Base-by-base conservation (phyloP, 441 rosid genomes). In the Euphorbia schlechtendalii region DNA sequence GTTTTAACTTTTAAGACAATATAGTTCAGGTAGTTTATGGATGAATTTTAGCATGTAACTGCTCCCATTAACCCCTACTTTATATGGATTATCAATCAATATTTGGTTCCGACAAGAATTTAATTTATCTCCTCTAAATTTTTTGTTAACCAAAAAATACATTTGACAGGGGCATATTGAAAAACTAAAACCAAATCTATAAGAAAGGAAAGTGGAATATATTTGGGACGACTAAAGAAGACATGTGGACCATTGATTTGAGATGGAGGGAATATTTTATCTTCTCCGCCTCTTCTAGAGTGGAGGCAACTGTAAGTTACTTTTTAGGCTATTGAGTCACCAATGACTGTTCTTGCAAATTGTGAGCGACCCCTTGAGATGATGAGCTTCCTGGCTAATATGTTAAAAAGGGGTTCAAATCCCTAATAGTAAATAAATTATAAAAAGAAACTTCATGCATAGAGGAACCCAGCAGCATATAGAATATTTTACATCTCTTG, bases 301-400 rank as follows among this genome's bases (percentile, higher is more conserved):
- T 25, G 11, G 45, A 34, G 28, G 61, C 24, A 67, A n/a, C 41
- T 17, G 49, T 46, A 49, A 40, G 36, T 36, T n/a, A 20, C 15
- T 25, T 22, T n/a, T 20, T 66, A 17, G 80, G 61, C 62, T 65
- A 71, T 36, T 46, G 64, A 73, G 65, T 71, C 51, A 68, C 59
- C 71, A 74, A 66, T 68, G 56, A 71, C 73, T 68, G 74, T 60
- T 65, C 73, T 56, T 67, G 65, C 45, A 67, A 62, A 61, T 70
- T 69, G 56, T 71, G 73, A 68, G 69, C 74, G 43, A 40, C 69
- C 64, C 45, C 67, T 69, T 65, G 73, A 54, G 61, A 57, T 58
- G 80, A 78, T 41, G 89, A 77, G 73, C 78, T 83, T 77, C 71
- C 71, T 0, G 69, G 73, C 84, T 83, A 66, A 55, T 64, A 72